phyloP scores from a whole-genome alignment of 352 stramenopile species.

The Elongisporangium anandrum region DNA sequence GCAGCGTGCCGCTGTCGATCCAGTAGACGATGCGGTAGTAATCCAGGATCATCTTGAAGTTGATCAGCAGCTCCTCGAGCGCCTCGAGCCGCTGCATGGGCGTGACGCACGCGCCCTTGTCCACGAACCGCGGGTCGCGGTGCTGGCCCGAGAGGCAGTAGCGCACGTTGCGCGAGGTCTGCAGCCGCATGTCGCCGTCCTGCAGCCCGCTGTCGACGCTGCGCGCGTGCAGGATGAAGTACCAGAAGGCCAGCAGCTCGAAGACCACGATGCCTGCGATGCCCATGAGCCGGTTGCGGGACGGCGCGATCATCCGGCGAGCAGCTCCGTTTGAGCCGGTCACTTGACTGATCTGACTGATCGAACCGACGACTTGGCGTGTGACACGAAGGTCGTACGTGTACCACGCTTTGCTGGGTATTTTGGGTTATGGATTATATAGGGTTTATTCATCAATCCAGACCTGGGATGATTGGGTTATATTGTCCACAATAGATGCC shows the following conservation, averaged over 20 bases:
- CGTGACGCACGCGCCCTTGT: constrained; percentile 25
- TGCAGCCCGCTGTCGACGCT: constrained; percentile 9
- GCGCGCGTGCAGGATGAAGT: constrained; percentile 30
- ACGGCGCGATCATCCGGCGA: too few relatives aligned
- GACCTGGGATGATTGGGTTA: too few relatives aligned
- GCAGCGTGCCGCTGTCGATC: constrained; percentile 50
- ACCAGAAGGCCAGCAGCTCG: constrained; percentile 31
- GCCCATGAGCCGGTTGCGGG: constrained; percentile 1
- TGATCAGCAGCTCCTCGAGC: constrained; percentile 34
- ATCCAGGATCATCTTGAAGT: constrained; percentile 29
- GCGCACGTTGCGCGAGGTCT: constrained; percentile 19
- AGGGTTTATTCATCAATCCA: too few relatives aligned
- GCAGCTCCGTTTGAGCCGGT: too few relatives aligned
- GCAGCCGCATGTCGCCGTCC: constrained; percentile 9
- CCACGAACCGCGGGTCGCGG: constrained; percentile 35
- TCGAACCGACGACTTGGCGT: too few relatives aligned
- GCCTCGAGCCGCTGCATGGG: constrained; percentile 21
- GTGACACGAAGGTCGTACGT: too few relatives aligned
- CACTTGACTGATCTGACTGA: too few relatives aligned
- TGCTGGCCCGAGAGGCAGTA: constrained; percentile 27
- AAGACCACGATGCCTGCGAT: constrained; percentile 25
- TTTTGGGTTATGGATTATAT: too few relatives aligned
- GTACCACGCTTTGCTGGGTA: too few relatives aligned
- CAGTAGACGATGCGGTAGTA: constrained; percentile 34
- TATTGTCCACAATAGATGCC: too few relatives aligned